Base-by-base conservation (phyloP, 2,329 filamentous ascomycete species). In the Neurospora sp. region DNA sequence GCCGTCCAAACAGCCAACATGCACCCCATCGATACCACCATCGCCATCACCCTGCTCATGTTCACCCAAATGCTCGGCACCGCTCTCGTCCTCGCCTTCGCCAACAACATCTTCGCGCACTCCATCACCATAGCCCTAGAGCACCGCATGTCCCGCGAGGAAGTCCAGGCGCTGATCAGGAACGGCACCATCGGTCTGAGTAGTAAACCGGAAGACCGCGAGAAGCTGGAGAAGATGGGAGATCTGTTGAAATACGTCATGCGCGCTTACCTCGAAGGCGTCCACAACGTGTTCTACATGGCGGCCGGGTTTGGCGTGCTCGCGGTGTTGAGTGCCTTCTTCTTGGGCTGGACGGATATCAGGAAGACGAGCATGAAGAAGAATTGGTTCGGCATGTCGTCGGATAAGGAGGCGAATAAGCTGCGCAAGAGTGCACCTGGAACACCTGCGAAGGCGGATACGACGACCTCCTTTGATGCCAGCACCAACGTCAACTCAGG, bases 341-440 rank as follows among this genome's bases (percentile, higher is more conserved):
- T 82, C 0, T 79, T 85, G 74, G 84, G 84, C 0, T 84, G 82
- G 79, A 79, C 79, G 11, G 81, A 82, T 72, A 77, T 85, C 42
- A 79, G 82, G 40, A 80, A 81, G 73, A 79, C 33, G 28, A 58
- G 23, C 19, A 23, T 23, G 40, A n/a, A 46, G 70, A 42, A 19
- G 42, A 17, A 67, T 17, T 17, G 33, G 23, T 23, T 33, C 10
- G 46, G 52, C 23, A 62, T 62, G 52, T 62, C 52, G 52, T 62
- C 52, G 52, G 52, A 62, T 36, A 62, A 62, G 28, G 52, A 17
- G 69, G 43, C 19, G 66, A 70, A 58, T 13, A 69, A 62, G 38
- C 43, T 33, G 17, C 58, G 43, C 11, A 70, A 39, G 40, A 13
- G 58, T 68, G 28, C 36, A 13, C 17, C 62, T 15, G 62, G 19